These are phyloP conservation scores for Gastrolobium bilobum DNA, from an alignment of 306 rosid species.

Conservation along the genomic window DNA sequence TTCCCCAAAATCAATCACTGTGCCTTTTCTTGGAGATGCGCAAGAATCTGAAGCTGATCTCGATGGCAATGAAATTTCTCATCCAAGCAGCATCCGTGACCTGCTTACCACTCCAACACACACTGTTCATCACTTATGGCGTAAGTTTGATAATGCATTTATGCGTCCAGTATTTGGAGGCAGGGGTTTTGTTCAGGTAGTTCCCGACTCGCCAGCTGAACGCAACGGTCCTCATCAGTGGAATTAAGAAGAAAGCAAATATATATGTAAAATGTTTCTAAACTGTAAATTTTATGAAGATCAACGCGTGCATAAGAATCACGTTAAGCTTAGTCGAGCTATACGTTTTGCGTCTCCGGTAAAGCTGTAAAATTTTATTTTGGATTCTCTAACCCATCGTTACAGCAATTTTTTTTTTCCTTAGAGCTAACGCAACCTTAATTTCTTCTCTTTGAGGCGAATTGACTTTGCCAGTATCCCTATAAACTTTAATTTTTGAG, in stretches of 20 bases:
- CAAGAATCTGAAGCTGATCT: slow-evolving; percentile 75
- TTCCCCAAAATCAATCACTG: slow-evolving; percentile 66
- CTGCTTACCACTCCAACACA: slow-evolving; percentile 81
- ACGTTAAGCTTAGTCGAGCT: neutral
- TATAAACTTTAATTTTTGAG: too few species aligned
- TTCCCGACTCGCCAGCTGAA: slow-evolving; percentile 70
- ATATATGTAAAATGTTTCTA: slow-evolving; percentile 51
- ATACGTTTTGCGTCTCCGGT: too few species aligned
- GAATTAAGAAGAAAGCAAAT: slow-evolving; percentile 53
- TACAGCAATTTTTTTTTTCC: too few species aligned
- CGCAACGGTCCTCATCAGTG: slow-evolving; percentile 43
- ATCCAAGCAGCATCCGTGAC: slow-evolving; percentile 76
- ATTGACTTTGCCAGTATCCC: too few species aligned
- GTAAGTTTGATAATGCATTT: slow-evolving; percentile 81
- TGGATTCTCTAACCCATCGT: neutral
- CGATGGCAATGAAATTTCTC: slow-evolving; percentile 42
- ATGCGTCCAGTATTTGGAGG: slow-evolving; percentile 99
- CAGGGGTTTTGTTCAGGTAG: slow-evolving; percentile 89
- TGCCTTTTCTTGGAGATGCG: slow-evolving; percentile 70
- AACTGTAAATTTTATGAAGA: slow-evolving; percentile 39
- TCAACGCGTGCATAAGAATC: neutral
- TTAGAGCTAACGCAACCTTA: too few species aligned
- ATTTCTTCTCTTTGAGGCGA: too few species aligned
- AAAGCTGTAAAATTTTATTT: neutral
- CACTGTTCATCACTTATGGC: slow-evolving; percentile 89